phyloP scores from a whole-genome alignment of 176 grass and related monocot species.

The Carex pumila region DNA sequence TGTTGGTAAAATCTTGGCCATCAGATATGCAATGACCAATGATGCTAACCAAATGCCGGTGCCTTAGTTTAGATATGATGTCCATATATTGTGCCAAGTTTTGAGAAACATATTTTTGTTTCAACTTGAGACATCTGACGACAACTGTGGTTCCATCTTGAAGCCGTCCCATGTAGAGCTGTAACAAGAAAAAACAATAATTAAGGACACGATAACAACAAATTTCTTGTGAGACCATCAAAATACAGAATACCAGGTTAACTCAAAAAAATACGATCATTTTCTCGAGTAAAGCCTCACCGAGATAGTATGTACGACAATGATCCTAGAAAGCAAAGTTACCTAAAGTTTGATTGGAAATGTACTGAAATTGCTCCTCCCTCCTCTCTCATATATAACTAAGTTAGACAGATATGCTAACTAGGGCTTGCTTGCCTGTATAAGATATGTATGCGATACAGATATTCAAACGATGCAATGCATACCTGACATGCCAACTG shows the following conservation, averaged over 20 bases:
- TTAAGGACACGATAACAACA: not conserved
- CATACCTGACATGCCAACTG: not conserved
- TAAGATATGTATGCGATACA: not conserved
- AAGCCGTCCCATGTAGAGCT: slow-evolving; percentile 64
- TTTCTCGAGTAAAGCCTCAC: not conserved
- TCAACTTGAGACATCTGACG: slow-evolving; percentile 57
- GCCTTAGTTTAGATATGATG: slow-evolving; percentile 61
- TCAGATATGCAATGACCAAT: slow-evolving; percentile 60
- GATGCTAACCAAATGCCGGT: slow-evolving; percentile 82
- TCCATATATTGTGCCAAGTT: slow-evolving; percentile 67
- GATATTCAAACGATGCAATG: not conserved
- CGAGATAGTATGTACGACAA: not conserved
- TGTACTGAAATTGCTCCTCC: not conserved
- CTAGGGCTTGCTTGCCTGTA: not conserved
- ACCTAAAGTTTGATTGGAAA: not conserved
- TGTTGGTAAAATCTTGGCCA: slow-evolving; percentile 35
- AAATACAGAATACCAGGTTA: not conserved
- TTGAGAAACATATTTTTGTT: slow-evolving; percentile 60
- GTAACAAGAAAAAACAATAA: not conserved
- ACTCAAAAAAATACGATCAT: not conserved
- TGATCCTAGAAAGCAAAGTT: not conserved
- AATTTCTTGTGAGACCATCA: not conserved
- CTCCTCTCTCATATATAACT: not conserved
- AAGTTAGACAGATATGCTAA: not conserved
- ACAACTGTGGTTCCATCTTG: slow-evolving; percentile 59